Evolutionary conservation across 495 filamentous ascomycete species (phyloP).

Genomic region (Xylaria grammica): DNA sequence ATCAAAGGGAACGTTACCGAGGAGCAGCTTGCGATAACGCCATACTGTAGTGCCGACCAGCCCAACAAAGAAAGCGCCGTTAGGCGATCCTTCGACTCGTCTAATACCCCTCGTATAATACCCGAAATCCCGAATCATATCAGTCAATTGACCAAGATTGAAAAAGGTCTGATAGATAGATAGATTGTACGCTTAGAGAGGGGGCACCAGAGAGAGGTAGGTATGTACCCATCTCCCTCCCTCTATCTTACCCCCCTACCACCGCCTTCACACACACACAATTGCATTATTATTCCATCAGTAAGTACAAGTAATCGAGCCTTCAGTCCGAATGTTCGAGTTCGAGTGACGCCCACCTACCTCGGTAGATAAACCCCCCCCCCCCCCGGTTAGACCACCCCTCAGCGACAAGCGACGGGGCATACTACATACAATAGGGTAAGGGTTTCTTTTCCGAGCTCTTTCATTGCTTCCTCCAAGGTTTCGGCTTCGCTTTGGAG

Average conservation of each 20-base stretch:
- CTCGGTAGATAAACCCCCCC: no score
- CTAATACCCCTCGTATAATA: conserved; percentile 8
- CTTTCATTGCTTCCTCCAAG: conserved; percentile 6
- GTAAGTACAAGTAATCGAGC: conserved; percentile 26
- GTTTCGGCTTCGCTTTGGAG: background rate
- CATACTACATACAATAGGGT: conserved; percentile 28
- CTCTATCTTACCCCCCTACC: no score
- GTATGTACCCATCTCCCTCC: no score
- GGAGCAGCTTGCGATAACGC: background rate
- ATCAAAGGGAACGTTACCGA: conserved; percentile 16
- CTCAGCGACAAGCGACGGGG: background rate
- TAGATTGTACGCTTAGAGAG: no score
- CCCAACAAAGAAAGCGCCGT: conserved; percentile 3
- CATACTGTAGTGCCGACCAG: background rate
- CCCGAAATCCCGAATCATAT: background rate
- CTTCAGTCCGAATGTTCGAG: no score
- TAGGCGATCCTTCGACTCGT: conserved; percentile 1
- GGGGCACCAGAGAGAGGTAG: background rate
- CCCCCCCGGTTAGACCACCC: background rate
- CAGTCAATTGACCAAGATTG: conserved; percentile 4
- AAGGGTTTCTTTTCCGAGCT: conserved; percentile 29
- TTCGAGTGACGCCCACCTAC: no score
- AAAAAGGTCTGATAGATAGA: no score
- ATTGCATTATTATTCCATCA: conserved; percentile 24
- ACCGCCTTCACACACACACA: conserved; percentile 16